Evolutionary conservation across 106 monocot genomes (phyloP).

Genomic region (Platanthera zijinensis): DNA sequence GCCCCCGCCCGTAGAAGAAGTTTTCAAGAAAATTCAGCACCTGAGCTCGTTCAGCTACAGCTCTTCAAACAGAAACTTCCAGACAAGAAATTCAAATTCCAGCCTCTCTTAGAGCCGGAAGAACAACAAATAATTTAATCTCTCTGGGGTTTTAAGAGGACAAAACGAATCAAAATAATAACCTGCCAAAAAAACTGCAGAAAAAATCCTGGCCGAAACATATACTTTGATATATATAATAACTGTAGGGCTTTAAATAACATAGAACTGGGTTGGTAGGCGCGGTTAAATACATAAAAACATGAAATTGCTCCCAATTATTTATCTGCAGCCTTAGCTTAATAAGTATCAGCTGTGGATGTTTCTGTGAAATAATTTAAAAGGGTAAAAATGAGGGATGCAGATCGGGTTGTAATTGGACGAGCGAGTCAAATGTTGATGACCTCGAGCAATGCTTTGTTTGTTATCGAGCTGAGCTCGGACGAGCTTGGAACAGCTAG

Average conservation of each 20-base stretch:
- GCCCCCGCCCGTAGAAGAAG: slow-evolving; percentile 3
- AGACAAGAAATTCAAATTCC: not conserved
- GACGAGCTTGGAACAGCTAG: no score
- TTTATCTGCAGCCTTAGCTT: not conserved
- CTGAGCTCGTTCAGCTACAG: slow-evolving; percentile 5
- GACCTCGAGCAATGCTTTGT: no score
- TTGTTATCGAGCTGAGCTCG: no score
- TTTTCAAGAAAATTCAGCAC: slow-evolving; percentile 9
- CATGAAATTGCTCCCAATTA: no score
- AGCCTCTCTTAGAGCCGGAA: not conserved
- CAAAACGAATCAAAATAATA: not conserved
- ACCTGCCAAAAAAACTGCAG: not conserved
- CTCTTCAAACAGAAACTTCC: not conserved
- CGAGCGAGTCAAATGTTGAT: no score
- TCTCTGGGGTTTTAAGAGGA: not conserved
- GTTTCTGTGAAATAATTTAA: not conserved
- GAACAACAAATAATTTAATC: not conserved
- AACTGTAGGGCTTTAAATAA: not conserved
- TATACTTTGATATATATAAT: not conserved
- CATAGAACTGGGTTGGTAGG: slow-evolving; percentile 1
- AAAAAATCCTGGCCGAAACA: not conserved
- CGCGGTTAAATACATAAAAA: not conserved
- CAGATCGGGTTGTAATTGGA: no score
- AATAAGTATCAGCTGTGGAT: not conserved
- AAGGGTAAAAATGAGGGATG: no score